Conservation (phyloP, 2,329 filamentous ascomycete genomes). For the Monosporascus sp. region DNA sequence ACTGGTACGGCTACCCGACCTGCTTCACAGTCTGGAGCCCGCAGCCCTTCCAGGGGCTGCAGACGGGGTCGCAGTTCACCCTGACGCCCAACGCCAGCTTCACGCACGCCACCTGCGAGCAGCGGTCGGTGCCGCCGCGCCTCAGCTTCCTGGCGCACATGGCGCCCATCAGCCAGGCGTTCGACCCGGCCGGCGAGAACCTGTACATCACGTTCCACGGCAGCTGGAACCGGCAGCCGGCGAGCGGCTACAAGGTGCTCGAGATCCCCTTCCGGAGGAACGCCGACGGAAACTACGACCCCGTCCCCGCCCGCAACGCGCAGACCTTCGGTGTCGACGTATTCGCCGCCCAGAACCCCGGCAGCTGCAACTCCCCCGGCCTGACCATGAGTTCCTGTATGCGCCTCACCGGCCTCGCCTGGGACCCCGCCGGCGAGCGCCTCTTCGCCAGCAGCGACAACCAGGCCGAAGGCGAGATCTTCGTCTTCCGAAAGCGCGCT, state of each 20-base stretch:
- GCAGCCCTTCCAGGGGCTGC: constrained; percentile 27
- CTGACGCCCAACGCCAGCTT: constrained; percentile 25
- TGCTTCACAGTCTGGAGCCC: constrained; percentile 36
- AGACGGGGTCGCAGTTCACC: constrained; percentile 29
- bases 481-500: constrained; percentile 20
- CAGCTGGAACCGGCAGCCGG: constrained; percentile 39
- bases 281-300: constrained; percentile 22
- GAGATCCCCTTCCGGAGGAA: constrained; percentile 29
- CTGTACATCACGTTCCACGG: constrained; percentile 61
- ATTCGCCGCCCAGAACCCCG: constrained; percentile 40
- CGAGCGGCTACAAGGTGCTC: constrained; percentile 31
- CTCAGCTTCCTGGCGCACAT: constrained; percentile 53
- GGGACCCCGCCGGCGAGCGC: constrained; percentile 33
- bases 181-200: constrained; percentile 49
- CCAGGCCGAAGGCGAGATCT: constrained; percentile 40
- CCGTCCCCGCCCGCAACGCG: constrained; percentile 26
- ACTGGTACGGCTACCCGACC: constrained; percentile 58
- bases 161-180: constrained; percentile 58
- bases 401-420: constrained; percentile 41
- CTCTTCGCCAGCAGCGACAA: constrained; percentile 48
- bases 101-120: constrained; percentile 21
- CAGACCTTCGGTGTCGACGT: constrained; percentile 39
- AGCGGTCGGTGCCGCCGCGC: constrained; percentile 30
- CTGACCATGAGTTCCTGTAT: constrained; percentile 36
- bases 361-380: constrained; percentile 33